Base-by-base conservation (phyloP, 164 flowering plant species). In the Umbellularia californica region DNA sequence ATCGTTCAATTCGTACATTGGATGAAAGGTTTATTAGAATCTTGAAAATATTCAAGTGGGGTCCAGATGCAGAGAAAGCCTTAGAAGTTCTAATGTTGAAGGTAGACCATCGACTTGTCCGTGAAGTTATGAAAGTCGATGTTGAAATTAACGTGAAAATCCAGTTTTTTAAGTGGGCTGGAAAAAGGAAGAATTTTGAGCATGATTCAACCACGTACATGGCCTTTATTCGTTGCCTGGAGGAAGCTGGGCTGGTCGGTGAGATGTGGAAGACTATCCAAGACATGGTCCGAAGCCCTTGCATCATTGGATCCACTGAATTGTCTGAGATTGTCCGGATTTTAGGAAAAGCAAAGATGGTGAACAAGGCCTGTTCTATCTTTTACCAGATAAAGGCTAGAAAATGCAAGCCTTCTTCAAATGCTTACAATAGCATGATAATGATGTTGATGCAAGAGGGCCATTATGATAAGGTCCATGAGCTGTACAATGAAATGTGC, bases 21-120 rank as follows among this genome's bases (percentile, higher is more conserved):
- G 97, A 90, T 77, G 96, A 93, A 83, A 84, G 99, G 73, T 95
- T 95, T 77, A 86, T 89, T n/a, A 85, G 95, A 82, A 95, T 95
- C 68, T 81, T 95, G 88, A 95, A 91, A 76, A 95, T 95, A 72
- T 95, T 95, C 82, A 95, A 93, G 80, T 93, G 99, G 99, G 98
- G 98, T 0, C 89, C 93, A 15, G 99, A 95, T 82, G 90, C 99
- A 0, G 99, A 93, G 74, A 93, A 87, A 85, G 99, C 99, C 2
- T 41, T 95, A 77, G 96, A 95, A 83, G 97, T 95, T 64, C 84
- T 95, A 0, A 87, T 87, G 85, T 24, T 93, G 82, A 93, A 84
- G 77, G 90, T 95, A 70, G 97, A 95, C 80, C 92, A 90, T 73
- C 77, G 92, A 69, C 81, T 95, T 68, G 95, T 95, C 55, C 89